phyloP scores from a whole-genome alignment of 2,329 filamentous ascomycete species.

The Dothistroma pini region DNA sequence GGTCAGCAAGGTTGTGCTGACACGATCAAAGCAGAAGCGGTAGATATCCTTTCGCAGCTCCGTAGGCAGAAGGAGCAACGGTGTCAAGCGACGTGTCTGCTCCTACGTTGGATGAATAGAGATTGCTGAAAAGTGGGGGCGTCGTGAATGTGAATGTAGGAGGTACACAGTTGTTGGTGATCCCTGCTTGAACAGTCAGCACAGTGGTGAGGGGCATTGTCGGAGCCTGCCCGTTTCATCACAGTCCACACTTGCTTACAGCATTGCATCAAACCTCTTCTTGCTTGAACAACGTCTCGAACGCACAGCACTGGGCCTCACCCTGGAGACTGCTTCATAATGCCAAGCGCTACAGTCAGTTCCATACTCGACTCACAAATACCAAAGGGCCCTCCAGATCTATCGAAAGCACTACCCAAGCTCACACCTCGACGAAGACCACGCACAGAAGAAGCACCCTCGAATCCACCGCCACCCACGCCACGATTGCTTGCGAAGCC shows the following conservation, averaged over 20 bases:
- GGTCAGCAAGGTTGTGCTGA: neutral
- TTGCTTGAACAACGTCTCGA: neutral
- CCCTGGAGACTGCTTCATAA: conserved; percentile 5
- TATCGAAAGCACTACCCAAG: conserved; percentile 61
- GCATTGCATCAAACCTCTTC: neutral
- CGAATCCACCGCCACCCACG: conserved; percentile 66
- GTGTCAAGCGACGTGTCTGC: neutral
- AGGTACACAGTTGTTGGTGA: no score
- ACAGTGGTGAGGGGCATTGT: no score
- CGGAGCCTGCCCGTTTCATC: neutral
- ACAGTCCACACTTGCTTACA: neutral
- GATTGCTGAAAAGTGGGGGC: no score
- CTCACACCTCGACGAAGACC: conserved; percentile 62
- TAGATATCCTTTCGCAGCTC: neutral
- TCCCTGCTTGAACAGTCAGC: no score
- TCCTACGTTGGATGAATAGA: no score
- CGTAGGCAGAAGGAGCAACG: neutral
- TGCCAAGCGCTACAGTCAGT: conserved; percentile 11
- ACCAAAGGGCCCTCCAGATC: conserved; percentile 39
- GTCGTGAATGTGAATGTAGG: no score
- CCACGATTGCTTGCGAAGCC: conserved; percentile 68
- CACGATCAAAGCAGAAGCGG: neutral
- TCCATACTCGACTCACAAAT: conserved; percentile 11
- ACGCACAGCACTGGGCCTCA: neutral
- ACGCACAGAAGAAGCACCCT: conserved; percentile 37